phyloP scores from a whole-genome alignment of 2,329 filamentous ascomycete genomes.

The Cercospora citrullina region DNA sequence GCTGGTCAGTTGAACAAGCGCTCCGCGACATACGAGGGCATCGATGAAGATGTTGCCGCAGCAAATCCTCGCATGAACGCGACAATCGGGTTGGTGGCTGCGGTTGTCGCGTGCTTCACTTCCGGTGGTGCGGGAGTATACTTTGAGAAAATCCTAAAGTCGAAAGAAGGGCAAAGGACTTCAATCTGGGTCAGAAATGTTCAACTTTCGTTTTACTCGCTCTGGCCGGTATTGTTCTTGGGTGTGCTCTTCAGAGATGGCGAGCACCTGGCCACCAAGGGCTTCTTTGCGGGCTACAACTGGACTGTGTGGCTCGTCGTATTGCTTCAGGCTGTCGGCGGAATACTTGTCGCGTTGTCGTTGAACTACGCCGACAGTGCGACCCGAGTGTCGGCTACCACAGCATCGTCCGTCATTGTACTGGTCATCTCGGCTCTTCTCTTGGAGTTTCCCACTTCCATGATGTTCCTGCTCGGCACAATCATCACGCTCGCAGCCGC shows the following conservation, averaged over 20 bases:
- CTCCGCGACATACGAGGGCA: slow-evolving; percentile 89
- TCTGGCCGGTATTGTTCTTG: slow-evolving; percentile 83
- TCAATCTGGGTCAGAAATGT: slow-evolving; percentile 94
- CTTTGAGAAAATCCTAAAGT: slow-evolving; percentile 89
- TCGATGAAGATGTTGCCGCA: slow-evolving; percentile 62
- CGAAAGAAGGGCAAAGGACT: slow-evolving; percentile 59
- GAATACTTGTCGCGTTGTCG: slow-evolving; percentile 77
- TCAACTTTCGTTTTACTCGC: slow-evolving; percentile 89
- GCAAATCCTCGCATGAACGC: slow-evolving; percentile 67
- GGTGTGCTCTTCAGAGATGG: slow-evolving; percentile 88
- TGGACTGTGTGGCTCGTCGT: slow-evolving; percentile 87
- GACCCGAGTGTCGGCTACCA: slow-evolving; percentile 90
- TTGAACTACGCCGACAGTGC: slow-evolving; percentile 87
- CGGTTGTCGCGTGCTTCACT: slow-evolving; percentile 72
- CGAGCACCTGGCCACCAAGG: slow-evolving; percentile 74
- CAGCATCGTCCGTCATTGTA: slow-evolving; percentile 85
- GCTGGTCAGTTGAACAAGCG: slow-evolving; percentile 60
- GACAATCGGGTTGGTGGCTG: slow-evolving; percentile 74
- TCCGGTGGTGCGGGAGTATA: slow-evolving; percentile 85
- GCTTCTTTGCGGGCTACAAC: slow-evolving; percentile 95
- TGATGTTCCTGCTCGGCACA: slow-evolving; percentile 75
- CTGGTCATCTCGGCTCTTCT: slow-evolving; percentile 82
- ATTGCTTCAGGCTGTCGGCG: slow-evolving; percentile 76
- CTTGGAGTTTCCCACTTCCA: slow-evolving; percentile 75
- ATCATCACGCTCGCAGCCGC: slow-evolving; percentile 76